Conservation (phyloP, 768 basidiomycete species). For the Udeniomyces megalosporus region DNA sequence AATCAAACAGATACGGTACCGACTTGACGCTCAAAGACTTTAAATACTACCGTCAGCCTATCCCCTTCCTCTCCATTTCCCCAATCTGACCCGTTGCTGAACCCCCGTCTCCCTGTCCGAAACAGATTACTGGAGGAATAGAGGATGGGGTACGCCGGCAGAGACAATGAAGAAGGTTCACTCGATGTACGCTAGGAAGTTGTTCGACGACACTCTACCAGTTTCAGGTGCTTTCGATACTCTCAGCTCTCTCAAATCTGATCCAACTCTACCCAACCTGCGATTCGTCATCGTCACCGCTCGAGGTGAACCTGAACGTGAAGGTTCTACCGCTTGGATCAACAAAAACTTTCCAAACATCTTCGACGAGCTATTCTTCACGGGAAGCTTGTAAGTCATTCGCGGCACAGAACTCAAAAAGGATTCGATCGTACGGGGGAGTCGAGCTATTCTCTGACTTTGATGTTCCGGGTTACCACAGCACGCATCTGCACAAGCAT, state of each 20-base stretch:
- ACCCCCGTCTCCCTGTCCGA: too few species aligned
- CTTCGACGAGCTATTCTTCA: constrained; percentile 6
- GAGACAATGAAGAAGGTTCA: not conserved
- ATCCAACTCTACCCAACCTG: not conserved
- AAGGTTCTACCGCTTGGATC: not conserved
- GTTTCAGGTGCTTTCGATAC: not conserved
- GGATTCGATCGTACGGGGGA: too few species aligned
- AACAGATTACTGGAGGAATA: too few species aligned
- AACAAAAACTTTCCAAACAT: constrained; percentile 7
- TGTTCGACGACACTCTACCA: constrained; percentile 1
- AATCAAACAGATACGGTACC: too few species aligned
- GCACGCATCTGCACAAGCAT: not conserved
- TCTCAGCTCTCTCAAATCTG: not conserved
- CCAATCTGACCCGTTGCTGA: too few species aligned
- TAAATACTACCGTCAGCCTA: too few species aligned
- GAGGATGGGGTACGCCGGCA: too few species aligned
- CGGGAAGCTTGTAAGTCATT: constrained; percentile 7
- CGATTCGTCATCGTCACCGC: constrained; percentile 12
- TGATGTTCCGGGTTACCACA: too few species aligned
- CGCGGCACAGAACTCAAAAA: not conserved
- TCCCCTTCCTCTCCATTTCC: too few species aligned
- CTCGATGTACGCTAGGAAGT: not conserved
- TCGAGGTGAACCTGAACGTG: not conserved
- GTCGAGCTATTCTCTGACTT: too few species aligned
- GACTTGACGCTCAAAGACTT: too few species aligned